Percentiles rank a stretch among this genome's conserved stretches.
Evolutionary conservation across 495 filamentous ascomycete species (phyloP).

Genomic region (Talaromyces wortmannii): DNA sequence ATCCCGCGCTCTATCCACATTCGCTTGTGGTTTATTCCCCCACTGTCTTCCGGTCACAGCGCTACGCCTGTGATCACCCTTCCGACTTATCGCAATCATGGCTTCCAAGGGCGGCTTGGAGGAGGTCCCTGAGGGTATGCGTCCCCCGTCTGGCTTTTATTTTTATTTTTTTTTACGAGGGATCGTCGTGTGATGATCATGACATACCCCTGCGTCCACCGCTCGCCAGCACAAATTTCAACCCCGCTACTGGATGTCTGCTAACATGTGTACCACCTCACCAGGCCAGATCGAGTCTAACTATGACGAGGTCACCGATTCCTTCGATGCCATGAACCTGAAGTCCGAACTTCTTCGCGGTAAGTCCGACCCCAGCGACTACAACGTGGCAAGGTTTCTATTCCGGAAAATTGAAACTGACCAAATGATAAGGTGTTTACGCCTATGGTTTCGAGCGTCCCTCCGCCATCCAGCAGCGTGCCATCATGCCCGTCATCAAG

Average conservation of each 20-base stretch:
- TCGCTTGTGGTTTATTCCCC: constrained; percentile 31
- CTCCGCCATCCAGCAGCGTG: constrained; percentile 98
- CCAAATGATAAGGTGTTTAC: constrained; percentile 68
- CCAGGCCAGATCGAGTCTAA: constrained; percentile 98
- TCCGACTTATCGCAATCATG: constrained; percentile 75
- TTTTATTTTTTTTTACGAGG: constrained; percentile 1
- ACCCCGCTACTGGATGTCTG: not conserved
- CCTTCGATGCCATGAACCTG: constrained; percentile 96
- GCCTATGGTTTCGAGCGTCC: constrained; percentile 99
- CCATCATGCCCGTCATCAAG: constrained; percentile 99
- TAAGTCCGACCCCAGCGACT: constrained; percentile 37
- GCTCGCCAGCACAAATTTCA: not conserved
- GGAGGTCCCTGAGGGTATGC: constrained; percentile 84
- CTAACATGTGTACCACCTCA: constrained; percentile 4
- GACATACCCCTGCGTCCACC: not conserved
- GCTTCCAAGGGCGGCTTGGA: constrained; percentile 87
- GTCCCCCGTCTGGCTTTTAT: not conserved
- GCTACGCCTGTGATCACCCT: constrained; percentile 67
- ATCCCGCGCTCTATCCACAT: constrained; percentile 5
- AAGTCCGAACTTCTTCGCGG: constrained; percentile 95
- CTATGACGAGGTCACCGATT: constrained; percentile 99
- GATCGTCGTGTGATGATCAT: not conserved
- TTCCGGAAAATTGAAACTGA: constrained; percentile 5
- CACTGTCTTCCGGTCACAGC: constrained; percentile 46
- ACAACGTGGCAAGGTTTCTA: not conserved